Base-by-base conservation (phyloP, 2,329 filamentous ascomycete species). In the Monilinia fructicola region DNA sequence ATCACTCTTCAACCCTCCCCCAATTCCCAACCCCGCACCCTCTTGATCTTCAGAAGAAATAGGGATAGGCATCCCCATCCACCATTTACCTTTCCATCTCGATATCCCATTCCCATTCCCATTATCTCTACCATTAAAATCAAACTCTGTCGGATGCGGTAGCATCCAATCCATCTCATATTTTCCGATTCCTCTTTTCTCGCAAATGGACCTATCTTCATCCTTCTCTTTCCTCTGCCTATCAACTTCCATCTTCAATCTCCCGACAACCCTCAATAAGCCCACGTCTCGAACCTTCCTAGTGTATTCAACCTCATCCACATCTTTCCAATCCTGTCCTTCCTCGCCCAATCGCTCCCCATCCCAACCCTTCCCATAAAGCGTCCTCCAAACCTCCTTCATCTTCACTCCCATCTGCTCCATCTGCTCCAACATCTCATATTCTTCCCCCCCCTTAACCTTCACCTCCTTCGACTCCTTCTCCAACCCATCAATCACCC, bases 331-430 rank as follows among this genome's bases (percentile, higher is more conserved):
- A 23, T 23, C 14, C 21, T 23, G 28, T 6, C 56, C 44, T 23
- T n/a, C 44, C 28, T 35, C 42, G 3, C 28, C 42, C 31, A 23
- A 5, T 0, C 11, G 11, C 21, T 48, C 56, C 4, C 12, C 21
- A 10, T 60, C 56, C 44, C 56, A 60, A 11, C 44, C 56, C 31
- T 60, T 60, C 12, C 56, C 56, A 50, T 50, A 60, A 23, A 60
- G 0, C 28, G n/a, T 12, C 11, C 28, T 21, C 56, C 56, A 60
- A 12, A 60, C 14, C 9, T 50, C 56, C 4, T 38, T 38, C 14
- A 50, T 6, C 16, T 11, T 48, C 3, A 21, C n/a, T 0, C 4
- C 12, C 2, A 48, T 38, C 9, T 11, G 2, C 2, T 7, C 14
- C 3, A 10, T 3, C 9, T 11, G 2, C 2, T 7, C 14, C 3